These are phyloP conservation scores for Roridomyces roridus DNA, from an alignment of 768 basidiomycete genomes.

Conservation along the genomic window DNA sequence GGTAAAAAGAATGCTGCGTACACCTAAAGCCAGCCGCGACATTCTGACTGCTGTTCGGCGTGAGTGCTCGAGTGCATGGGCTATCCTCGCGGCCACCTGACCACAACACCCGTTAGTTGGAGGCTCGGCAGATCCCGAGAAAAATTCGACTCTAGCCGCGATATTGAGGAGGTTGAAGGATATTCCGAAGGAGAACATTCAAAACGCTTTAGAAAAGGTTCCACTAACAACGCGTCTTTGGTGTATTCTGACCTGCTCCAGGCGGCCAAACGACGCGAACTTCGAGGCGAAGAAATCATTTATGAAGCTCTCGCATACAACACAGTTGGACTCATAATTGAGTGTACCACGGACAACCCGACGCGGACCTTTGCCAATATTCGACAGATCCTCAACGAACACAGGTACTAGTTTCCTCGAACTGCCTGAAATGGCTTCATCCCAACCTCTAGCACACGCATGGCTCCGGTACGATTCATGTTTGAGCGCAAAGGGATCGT, in stretches of 20 bases:
- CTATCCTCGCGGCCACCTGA: neutral
- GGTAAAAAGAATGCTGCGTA: slow-evolving; percentile 47
- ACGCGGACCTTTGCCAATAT: slow-evolving; percentile 50
- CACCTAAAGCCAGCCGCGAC: slow-evolving; percentile 46
- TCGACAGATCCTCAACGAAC: slow-evolving; percentile 39
- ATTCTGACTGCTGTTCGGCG: slow-evolving; percentile 50
- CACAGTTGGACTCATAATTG: slow-evolving; percentile 48
- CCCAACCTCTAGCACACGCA: slow-evolving; percentile 39
- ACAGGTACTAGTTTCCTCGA: slow-evolving; percentile 37
- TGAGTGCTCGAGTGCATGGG: slow-evolving; percentile 26
- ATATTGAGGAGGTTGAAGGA: slow-evolving; percentile 48
- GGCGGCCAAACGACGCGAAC: slow-evolving; percentile 43
- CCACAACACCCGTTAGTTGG: slow-evolving; percentile 36
- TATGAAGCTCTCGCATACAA: slow-evolving; percentile 53
- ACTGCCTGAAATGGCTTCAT: neutral
- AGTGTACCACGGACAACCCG: slow-evolving; percentile 52
- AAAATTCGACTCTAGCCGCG: slow-evolving; percentile 44
- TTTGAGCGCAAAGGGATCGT: slow-evolving; percentile 50
- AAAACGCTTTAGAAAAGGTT: slow-evolving; percentile 50
- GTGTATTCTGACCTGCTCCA: slow-evolving; percentile 15
- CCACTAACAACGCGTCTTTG: too few species aligned
- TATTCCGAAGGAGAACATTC: slow-evolving; percentile 56
- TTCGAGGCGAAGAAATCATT: slow-evolving; percentile 40
- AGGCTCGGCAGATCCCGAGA: slow-evolving; percentile 46
- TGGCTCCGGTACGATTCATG: slow-evolving; percentile 52